Evolutionary conservation across 495 filamentous ascomycete genomes (phyloP), one percentile per base, ranked within the genome.

Genomic region (Neurospora tetraspora): DNA sequence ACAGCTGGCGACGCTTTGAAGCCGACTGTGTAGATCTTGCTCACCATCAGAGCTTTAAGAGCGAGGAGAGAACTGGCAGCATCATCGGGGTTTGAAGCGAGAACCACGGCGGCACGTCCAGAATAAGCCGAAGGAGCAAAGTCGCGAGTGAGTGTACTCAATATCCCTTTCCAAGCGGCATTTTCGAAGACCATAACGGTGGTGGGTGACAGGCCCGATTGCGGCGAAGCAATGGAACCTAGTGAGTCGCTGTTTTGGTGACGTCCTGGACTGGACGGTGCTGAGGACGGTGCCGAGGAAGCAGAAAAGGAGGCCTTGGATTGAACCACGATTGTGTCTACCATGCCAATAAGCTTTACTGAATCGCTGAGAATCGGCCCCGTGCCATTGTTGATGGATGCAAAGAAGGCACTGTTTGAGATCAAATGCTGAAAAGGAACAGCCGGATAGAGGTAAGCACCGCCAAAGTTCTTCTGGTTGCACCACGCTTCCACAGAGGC

Each of bases 111-210:
- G 10, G 92, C 89, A 27, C 92, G 88, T 34, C 88, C 89, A 43
- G 85, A 86, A 79, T 94, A 96, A 1, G 93, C 92, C 6, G 91
- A 93, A 1, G 92, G 92, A 0, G 93, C 91, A 75, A 94, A 91
- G 75, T 94, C 92, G 12, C 91, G 88, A 4, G 90, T 94, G 42
- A 96, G 82, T 1, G 92, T 94, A 39, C 90, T 91, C 39, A 92
- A 85, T 69, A 96, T 94, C 10, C 92, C 92, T 76, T 93, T 93
- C 92, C 92, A 94, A 4, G 88, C 89, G 37, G 92, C 89, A 70
- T 94, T 96, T 75, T 94, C 91, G 68, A 93, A 90, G 20, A 94
- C 79, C 39, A 94, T 86, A 8, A 82, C 83, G 31, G 79, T 85
- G 71, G 78, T 81, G 70, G 74, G 76, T 20, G 81, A 81, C 3